Conservation (phyloP, 176 grass and related monocot species). For the Coix lacrymajobi region DNA sequence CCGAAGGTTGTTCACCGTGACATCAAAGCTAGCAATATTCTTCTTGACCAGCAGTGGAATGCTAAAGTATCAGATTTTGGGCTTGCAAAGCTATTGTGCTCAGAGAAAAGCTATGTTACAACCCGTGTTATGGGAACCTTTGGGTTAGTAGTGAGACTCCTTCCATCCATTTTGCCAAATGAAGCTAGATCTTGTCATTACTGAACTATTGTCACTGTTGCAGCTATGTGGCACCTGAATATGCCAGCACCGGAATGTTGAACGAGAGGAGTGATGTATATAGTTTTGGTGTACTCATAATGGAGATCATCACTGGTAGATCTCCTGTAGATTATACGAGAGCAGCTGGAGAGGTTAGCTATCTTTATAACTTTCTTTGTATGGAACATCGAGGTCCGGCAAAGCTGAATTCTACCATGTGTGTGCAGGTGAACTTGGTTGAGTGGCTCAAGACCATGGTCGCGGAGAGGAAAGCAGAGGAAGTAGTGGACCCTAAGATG, state of each 20-base stretch:
- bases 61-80: conserved; percentile 95
- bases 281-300: conserved; percentile 92
- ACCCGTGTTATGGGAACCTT: conserved; percentile 99
- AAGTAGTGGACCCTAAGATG: conserved; percentile 79
- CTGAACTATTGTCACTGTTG: conserved; percentile 21
- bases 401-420: conserved; percentile 14
- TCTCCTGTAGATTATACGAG: conserved; percentile 93
- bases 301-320: conserved; percentile 95
- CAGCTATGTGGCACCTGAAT: conserved; percentile 93
- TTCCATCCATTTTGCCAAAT: not conserved
- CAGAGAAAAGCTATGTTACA: conserved; percentile 87
- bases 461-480: conserved; percentile 61
- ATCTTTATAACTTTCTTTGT: not conserved
- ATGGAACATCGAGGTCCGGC: not conserved
- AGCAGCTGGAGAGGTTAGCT: conserved; percentile 58
- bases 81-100: conserved; percentile 85
- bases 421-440: conserved; percentile 78
- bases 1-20: conserved; percentile 96
- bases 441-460: conserved; percentile 97
- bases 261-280: conserved; percentile 96
- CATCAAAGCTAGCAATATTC: conserved; percentile 97
- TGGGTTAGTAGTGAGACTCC: conserved; percentile 51
- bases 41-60: conserved; percentile 84
- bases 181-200: not conserved
- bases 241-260: conserved; percentile 96